Conservation (phyloP, 2,329 filamentous ascomycete genomes). For the Trichoderma sp. region DNA sequence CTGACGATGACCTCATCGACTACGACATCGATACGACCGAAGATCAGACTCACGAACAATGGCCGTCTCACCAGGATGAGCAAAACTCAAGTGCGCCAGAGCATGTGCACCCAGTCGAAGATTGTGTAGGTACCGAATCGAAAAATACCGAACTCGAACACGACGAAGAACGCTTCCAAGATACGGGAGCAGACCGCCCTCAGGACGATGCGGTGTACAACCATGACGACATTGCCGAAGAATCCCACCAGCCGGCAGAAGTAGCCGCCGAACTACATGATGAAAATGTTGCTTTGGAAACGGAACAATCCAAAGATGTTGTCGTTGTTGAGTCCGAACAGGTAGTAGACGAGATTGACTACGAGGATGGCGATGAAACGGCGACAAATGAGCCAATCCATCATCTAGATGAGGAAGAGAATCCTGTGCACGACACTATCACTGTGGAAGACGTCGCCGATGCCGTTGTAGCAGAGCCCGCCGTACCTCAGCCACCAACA, state of each 20-base stretch:
- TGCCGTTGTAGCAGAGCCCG: background rate
- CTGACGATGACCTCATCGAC: constrained; percentile 39
- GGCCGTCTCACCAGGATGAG: constrained; percentile 13
- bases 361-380: constrained; percentile 14
- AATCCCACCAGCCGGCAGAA: background rate
- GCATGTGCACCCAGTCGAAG: background rate
- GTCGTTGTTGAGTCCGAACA: background rate
- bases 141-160: background rate
- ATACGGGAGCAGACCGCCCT: background rate
- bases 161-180: background rate
- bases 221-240: constrained; percentile 5
- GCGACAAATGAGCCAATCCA: background rate
- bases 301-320: background rate
- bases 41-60: constrained; percentile 13
- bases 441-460: background rate
- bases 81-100: background rate
- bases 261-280: background rate
- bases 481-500: background rate
- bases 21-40: constrained; percentile 36
- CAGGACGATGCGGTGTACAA: constrained; percentile 18
- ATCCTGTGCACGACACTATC: background rate
- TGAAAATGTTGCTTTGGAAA: background rate
- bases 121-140: background rate
- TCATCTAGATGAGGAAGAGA: background rate
- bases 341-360: constrained; percentile 8